Base-by-base conservation (phyloP, 2,329 filamentous ascomycete genomes). In the Chlorencoelia australis region DNA sequence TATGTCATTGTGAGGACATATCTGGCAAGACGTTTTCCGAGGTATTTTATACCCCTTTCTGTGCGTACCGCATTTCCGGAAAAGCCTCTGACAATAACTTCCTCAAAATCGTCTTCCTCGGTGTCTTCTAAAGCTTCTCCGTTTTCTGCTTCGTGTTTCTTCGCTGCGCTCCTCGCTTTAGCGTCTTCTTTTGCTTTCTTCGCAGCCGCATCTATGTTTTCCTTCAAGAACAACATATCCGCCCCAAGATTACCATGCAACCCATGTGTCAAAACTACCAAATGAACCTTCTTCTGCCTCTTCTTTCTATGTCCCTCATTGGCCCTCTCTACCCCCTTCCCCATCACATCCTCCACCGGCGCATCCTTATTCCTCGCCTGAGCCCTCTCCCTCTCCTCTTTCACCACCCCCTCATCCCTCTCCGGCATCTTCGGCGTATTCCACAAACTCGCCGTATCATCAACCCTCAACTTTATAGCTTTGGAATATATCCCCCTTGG, bases 211-310 rank as follows among this genome's bases (percentile, higher is more conserved):
- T 98, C 91, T 44, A 98, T 96, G 59, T 86, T 94, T 61, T 98
- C 91, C 56, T 98, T 98, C 58, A 98, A 64, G 56, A 84, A 98
- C 14, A 98, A 67, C 91, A 98, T 94, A 57, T 98, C 91, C 15
- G 87, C 83, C 4, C 91, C 86, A 9, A 95, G 69, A 57, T 98
- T 98, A 60, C 89, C 94, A 59, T 98, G 91, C 45, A 98, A 61
- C 0, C 91, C 91, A 62, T 98, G 91, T 0, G 91, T 96, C 33
- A 98, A 63, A 21, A 98, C 69, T 16, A 98, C 91, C 27, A 98
- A 66, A 56, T 98, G 91, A 2, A 98, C 69, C 46, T 81, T 89
- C 61, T 85, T 86, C 47, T 71, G 71, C 56, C 78, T 82, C 45
- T 62, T 68, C 28, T 59, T 55, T 30, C 43, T 39, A 49, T 59